phyloP scores from a whole-genome alignment of 352 stramenopile species.

The Phytophthora pini region DNA sequence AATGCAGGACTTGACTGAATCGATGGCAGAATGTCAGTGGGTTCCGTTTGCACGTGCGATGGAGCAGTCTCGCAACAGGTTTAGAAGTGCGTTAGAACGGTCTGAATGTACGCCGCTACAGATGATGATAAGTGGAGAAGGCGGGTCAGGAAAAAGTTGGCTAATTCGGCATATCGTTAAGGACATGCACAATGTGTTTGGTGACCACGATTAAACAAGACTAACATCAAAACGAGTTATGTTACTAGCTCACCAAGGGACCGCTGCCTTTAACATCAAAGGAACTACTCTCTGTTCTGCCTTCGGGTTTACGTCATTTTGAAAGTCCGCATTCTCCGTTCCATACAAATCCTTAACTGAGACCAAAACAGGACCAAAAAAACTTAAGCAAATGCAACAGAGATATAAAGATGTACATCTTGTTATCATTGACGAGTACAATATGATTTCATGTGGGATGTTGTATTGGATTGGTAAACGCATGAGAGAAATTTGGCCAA shows the following conservation, averaged over 20 bases:
- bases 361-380: background rate
- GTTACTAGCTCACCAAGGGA: background rate
- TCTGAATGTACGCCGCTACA: background rate
- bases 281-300: background rate
- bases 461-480: conserved; percentile 4
- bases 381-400: background rate
- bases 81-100: background rate
- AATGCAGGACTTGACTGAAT: background rate
- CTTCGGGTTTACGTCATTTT: background rate
- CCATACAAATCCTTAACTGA: background rate
- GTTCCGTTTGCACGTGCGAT: background rate
- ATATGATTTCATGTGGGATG: conserved; percentile 6
- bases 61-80: background rate
- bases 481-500: conserved; percentile 4
- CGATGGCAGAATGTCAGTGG: background rate
- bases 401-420: background rate
- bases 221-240: background rate
- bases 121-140: conserved; percentile 2
- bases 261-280: conserved; percentile 7
- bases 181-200: conserved; percentile 1
- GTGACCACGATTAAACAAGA: background rate
- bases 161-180: conserved; percentile 5
- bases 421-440: conserved; percentile 6
- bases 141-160: background rate
- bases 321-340: background rate